Percentiles rank a stretch among this genome's conserved stretches.
These are phyloP conservation scores for Crithidia sp. DNA, from an alignment of 208 protist genomes.

Conservation along the genomic window DNA sequence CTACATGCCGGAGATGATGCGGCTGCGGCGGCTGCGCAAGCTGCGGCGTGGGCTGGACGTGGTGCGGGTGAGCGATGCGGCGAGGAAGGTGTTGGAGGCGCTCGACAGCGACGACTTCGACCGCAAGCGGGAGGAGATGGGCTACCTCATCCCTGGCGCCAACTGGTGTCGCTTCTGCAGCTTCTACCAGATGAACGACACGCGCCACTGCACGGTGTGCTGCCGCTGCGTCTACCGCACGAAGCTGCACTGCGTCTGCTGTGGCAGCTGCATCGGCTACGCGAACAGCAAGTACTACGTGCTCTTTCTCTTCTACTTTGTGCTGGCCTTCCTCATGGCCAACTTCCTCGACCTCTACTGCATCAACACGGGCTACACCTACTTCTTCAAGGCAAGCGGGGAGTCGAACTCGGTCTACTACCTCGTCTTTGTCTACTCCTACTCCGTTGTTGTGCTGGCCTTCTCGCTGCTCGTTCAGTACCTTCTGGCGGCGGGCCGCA, in stretches of 20 bases:
- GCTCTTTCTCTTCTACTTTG: constrained; percentile 52
- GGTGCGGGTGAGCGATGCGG: constrained; percentile 46
- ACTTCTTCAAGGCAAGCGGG: constrained; percentile 25
- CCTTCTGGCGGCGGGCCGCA: constrained; percentile 24
- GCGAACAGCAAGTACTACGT: constrained; percentile 86
- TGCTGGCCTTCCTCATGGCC: constrained; percentile 20
- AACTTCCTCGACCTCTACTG: constrained; percentile 32
- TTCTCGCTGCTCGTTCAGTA: constrained; percentile 18
- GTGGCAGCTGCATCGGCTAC: constrained; percentile 79
- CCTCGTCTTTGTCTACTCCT: constrained; percentile 34
- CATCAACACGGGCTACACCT: constrained; percentile 29
- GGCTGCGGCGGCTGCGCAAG: constrained; percentile 45
- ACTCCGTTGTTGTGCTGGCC: constrained; percentile 4
- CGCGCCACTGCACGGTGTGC: constrained; percentile 85
- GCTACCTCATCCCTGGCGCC: constrained; percentile 52
- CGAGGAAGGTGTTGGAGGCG: constrained; percentile 34
- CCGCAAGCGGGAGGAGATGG: constrained; percentile 49
- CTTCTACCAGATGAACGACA: constrained; percentile 75
- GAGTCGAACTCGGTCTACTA: constrained; percentile 32
- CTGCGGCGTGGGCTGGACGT: constrained; percentile 36
- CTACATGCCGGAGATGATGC: constrained; percentile 47
- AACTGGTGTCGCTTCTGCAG: constrained; percentile 64
- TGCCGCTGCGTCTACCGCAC: constrained; percentile 69
- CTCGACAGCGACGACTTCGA: constrained; percentile 36
- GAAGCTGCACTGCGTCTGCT: constrained; percentile 85